Conservation (phyloP, 257 asterid species). For the Anisodus tanguticus region DNA sequence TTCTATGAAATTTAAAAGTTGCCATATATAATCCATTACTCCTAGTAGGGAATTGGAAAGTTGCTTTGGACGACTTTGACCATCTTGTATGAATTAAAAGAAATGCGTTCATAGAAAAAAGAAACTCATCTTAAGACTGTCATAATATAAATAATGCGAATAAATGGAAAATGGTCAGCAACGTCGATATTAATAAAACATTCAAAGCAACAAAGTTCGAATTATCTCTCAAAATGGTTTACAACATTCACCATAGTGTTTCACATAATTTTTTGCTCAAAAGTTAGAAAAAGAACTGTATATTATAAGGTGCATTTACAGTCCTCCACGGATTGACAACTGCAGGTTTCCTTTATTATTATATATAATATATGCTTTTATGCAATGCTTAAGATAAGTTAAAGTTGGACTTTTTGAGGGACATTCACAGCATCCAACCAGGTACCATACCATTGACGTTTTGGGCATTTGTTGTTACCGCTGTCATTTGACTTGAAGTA, state of each 20-base stretch:
- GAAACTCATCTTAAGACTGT: too few relatives aligned
- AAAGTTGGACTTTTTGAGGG: background rate
- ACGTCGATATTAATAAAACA: background rate
- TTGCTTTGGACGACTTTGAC: background rate
- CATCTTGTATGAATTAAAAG: background rate
- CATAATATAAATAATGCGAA: background rate
- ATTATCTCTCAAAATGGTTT: background rate
- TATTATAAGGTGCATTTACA: background rate
- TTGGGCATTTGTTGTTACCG: slow-evolving; percentile 56
- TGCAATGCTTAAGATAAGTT: background rate
- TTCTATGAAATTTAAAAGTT: background rate
- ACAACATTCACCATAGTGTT: slow-evolving; percentile 8
- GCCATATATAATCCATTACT: background rate
- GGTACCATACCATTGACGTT: slow-evolving; percentile 71
- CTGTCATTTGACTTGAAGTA: slow-evolving; percentile 74
- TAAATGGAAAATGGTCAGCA: background rate
- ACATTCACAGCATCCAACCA: slow-evolving; percentile 85
- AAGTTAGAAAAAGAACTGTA: background rate
- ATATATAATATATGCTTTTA: background rate
- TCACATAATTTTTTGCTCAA: background rate
- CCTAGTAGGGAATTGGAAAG: background rate
- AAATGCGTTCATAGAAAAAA: background rate
- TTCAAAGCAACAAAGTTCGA: background rate
- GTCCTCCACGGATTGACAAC: background rate
- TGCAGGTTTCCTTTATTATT: background rate